phyloP scores from a whole-genome alignment of 257 asterid genomes.

The Cinchona pubescens region DNA sequence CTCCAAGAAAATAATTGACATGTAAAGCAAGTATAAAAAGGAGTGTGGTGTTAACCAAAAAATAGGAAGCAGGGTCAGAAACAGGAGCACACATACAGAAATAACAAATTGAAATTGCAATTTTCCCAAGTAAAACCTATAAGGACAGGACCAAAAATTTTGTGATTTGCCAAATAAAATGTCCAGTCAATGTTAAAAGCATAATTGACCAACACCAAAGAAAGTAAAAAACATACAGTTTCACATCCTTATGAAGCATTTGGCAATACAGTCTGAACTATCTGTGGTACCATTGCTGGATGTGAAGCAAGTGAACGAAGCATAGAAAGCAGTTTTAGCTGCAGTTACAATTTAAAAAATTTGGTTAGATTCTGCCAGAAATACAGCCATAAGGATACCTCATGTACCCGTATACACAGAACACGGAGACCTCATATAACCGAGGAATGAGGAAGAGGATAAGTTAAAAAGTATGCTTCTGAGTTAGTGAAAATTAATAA shows the following conservation, averaged over 20 bases:
- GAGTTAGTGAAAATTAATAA: slow-evolving; percentile 19
- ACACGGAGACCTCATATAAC: background rate
- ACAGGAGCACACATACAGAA: too few species aligned
- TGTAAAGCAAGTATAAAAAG: too few species aligned
- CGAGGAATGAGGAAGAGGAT: background rate
- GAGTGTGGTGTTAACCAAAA: background rate
- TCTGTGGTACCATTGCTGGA: slow-evolving; percentile 79
- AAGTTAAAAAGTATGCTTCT: slow-evolving; percentile 14
- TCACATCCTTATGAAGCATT: slow-evolving; percentile 81
- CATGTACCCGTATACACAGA: background rate
- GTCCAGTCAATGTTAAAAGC: background rate
- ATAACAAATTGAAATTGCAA: background rate
- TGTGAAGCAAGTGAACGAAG: slow-evolving; percentile 87
- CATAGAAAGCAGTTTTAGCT: slow-evolving; percentile 80
- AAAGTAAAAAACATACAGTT: slow-evolving; percentile 58
- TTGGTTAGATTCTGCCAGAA: slow-evolving; percentile 5
- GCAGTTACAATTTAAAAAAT: slow-evolving; percentile 38
- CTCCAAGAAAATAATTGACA: too few species aligned
- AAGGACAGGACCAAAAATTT: too few species aligned
- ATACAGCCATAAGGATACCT: slow-evolving; percentile 3
- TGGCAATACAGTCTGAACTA: slow-evolving; percentile 82
- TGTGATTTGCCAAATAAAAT: background rate
- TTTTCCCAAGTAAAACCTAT: background rate
- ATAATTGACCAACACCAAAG: slow-evolving; percentile 18
- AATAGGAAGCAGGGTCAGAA: too few species aligned